Evolutionary conservation across 306 rosid species (phyloP), one percentile per base, ranked within the genome.

Genomic region (Sindora glabra): DNA sequence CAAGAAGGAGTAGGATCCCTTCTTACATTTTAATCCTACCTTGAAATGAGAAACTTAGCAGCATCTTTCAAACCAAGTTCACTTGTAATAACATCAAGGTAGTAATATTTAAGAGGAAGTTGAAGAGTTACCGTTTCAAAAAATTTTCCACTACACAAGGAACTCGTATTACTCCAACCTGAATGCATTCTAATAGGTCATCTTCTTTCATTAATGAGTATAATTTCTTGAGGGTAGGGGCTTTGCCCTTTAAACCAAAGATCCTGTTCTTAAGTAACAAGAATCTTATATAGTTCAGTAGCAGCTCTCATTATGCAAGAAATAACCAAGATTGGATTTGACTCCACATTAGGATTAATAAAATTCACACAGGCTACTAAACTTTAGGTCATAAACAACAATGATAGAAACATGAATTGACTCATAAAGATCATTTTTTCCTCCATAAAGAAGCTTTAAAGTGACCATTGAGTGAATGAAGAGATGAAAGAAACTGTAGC

Each of bases 401-500:
- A 92, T 27, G 41, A 79, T 79, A 68, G 95, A 82, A 73, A 78
- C 65, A 42, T 96, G 95, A 67, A 89, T 37, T 10, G 59, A 59
- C 64, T 90, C 88, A 44, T 55, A 74, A 55, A 62, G 76, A 55
- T 82, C 84, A 62, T 79, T 86, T 78, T 91, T 77, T n/a, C 62
- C 94, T 83, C 81, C 48, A 55, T 79, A 80, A 70, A 59, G 75
- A 70, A 62, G 86, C 94, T 74, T 84, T 84, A 46, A 92, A 65
- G 74, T 92, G 99, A 71, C 99, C 89, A 82, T 79, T 58, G 24
- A 92, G 79, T 24, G 99, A 96, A 70, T 86, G 92, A 62, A 72
- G 75, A 60, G 70, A 48, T 52, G 82, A 30, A 65, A 83, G 85
- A 76, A 86, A 88, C 98, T 92, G 89, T 38, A 75, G 33, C 71